Evolutionary conservation across 2,329 filamentous ascomycete species (phyloP), one percentile per base, ranked within the genome.

Genomic region (Penicillium sp.): DNA sequence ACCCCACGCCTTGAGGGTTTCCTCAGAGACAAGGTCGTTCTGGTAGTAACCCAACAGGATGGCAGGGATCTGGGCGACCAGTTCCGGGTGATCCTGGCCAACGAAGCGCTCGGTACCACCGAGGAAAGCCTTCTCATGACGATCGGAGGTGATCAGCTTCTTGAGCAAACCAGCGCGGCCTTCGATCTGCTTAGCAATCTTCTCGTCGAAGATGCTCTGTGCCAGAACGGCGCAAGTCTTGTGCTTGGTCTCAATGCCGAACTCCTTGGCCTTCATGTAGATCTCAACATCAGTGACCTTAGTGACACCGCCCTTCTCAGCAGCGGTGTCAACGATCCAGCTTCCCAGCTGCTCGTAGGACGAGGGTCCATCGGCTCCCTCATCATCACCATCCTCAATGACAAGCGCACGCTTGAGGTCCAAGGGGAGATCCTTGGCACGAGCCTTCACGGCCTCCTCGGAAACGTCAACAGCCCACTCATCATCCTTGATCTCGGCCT

Each of bases 401-500:
- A 89, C 91, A 65, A 97, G 87, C 73, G 91, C 90, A 73, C 90
- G 88, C 85, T 97, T 96, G 74, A 99, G 89, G 73, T 97, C 94
- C 66, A 88, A 88, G n/a, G 94, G 91, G 51, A 99, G 89, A 65
- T 92, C 88, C 77, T 93, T 90, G 74, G 93, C 91, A 77, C 94
- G 94, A 69, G 93, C 93, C 80, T 89, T 93, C 81, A 97, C 89
- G 65, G 94, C 94, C 75, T 92, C 92, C 75, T 93, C 91, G 64
- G 93, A 97, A 81, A 95, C 94, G 75, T 99, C 94, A 59, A 97
- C 91, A 62, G 93, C 90, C 94, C 94, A 99, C 66, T 96, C 86
- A 62, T 96, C 88, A 65, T 97, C 91, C 77, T 93, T 90, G 70
- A 86, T 83, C 69, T 89, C 86, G 54, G 86, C 82, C 27, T 81